A percentile compares a stretch with the other conserved stretches of the same genome.
phyloP scores from a whole-genome alignment of 2,329 filamentous ascomycete species.

The Mollisia scopiformis region DNA sequence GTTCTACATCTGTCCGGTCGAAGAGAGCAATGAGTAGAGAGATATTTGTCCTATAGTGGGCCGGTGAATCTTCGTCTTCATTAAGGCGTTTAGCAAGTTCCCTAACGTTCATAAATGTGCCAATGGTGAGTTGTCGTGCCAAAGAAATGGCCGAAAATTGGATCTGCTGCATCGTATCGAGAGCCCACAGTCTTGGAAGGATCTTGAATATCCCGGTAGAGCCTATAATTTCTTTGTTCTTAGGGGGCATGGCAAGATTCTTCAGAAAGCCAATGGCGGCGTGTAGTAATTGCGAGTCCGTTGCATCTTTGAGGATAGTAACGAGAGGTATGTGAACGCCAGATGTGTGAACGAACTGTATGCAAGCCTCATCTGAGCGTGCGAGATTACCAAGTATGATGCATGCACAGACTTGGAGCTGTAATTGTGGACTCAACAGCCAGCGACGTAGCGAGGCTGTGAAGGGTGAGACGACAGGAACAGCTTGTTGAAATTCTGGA shows the following conservation, averaged over 20 bases:
- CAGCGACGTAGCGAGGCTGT: constrained; percentile 49
- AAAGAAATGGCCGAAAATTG: constrained; percentile 64
- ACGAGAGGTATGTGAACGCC: constrained; percentile 50
- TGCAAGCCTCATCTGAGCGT: constrained; percentile 58
- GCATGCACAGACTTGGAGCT: constrained; percentile 60
- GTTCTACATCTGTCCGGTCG: constrained; percentile 50
- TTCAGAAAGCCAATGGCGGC: constrained; percentile 63
- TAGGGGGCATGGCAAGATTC: constrained; percentile 61
- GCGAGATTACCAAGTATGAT: constrained; percentile 64
- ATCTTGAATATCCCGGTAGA: constrained; percentile 48
- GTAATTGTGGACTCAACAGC: constrained; percentile 44
- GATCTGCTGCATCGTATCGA: constrained; percentile 57
- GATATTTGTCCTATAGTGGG: constrained; percentile 39
- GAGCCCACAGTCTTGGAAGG: constrained; percentile 56
- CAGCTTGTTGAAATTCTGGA: constrained; percentile 47
- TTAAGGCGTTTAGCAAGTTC: constrained; percentile 48
- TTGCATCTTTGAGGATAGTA: constrained; percentile 45
- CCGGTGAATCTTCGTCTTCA: constrained; percentile 40
- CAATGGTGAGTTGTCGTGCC: constrained; percentile 57
- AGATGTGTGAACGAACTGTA: constrained; percentile 50
- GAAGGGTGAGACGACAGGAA: constrained; percentile 47
- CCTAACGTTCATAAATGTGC: constrained; percentile 54
- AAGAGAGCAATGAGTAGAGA: constrained; percentile 45
- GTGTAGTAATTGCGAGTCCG: constrained; percentile 57
- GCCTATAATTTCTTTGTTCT: constrained; percentile 57